Evolutionary conservation across 176 grass and related monocot genomes (phyloP).

Genomic region (bread wheat (Triticum aestivum)): IWGSC_CS_RefSeq_v2.1 NC_057795.1:87859105-87859604

Average conservation of each 20-base stretch:
- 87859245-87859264: background rate
- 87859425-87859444: background rate
- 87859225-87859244: background rate
- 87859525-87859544: background rate
- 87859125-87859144: background rate
- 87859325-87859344: background rate
- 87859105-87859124: background rate
- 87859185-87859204: constrained; percentile 3
- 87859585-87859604: background rate
- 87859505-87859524: background rate
- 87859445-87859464: background rate
- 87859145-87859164: background rate
- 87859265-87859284: background rate
- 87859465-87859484: background rate
- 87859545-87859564: too few species aligned
- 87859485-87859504: background rate
- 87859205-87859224: background rate
- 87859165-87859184: background rate
- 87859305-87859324: background rate
- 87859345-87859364: background rate
- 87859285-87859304: background rate
- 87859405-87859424: background rate
- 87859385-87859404: background rate
- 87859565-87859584: background rate
- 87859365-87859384: background rate